Base-by-base conservation (phyloP, 177 flowering plant genomes). In the Vitis hybrid region DNA sequence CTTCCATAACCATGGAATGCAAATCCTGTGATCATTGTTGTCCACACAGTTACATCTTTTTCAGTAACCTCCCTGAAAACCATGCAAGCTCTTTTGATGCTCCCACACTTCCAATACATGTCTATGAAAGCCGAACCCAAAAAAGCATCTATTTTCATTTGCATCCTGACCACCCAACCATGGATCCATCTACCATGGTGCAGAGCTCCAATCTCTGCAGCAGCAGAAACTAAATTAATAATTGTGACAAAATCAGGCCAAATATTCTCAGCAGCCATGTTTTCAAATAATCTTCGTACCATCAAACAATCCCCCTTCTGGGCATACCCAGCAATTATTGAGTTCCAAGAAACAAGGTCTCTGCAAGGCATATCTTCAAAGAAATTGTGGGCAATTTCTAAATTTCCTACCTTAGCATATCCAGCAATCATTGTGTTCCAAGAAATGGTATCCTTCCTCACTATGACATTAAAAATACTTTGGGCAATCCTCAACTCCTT, bases 91-190 rank as follows among this genome's bases (percentile, higher is more conserved):
- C 63, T 70, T 66, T 80, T 80, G 48, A 87, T 68, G 70, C 76
- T 80, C 16, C 89, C 89, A 73, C 87, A 82, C 72, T 85, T 87
- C 69, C 85, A 78, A 72, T 87, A 87, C 87, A 87, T 82, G 66
- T 82, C 83, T 19, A 85, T 77, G 59, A 87, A 74, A 20, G 86
- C 84, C 3, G 91, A 85, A 22, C 83, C 82, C 66, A 84, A 56
- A 72, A 82, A 79, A 31, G 79, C 80, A 77, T 84, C 86, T 20
- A 78, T 22, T 22, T 75, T 68, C 66, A 77, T 73, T 16, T 66
- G 66, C 60, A 63, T 68, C 58, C 82, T 80, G 2, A 79, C 52
- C 48, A 80, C 29, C 84, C 76, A 77, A 14, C 91, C 87, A 76
- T 85, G 89, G 31, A 80, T 60, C 74, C 72, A 74, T 76, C 83